These are phyloP conservation scores for Suillus variegatus DNA, from an alignment of 768 basidiomycete genomes.

Conservation along the genomic window DNA sequence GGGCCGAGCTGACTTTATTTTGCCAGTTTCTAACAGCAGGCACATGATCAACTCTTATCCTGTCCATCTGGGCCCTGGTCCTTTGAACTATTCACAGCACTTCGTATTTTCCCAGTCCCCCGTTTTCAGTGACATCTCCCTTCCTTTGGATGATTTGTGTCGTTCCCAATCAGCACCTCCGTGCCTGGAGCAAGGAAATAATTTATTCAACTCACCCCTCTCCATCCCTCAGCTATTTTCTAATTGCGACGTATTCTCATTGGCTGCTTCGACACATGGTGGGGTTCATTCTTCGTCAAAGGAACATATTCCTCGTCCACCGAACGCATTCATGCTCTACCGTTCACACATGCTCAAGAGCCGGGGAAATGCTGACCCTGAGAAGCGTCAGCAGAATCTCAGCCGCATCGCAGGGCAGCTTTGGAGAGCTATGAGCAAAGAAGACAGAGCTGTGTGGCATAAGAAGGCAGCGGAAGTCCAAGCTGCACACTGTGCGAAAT, in stretches of 20 bases:
- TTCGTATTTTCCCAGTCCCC: neutral
- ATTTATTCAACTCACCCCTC: neutral
- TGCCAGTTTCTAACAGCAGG: neutral
- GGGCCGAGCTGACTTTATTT: neutral
- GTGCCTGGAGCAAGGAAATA: neutral
- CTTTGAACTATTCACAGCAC: neutral
- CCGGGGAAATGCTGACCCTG: constrained; percentile 43
- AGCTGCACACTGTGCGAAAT: constrained; percentile 29
- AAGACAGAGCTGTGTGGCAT: constrained; percentile 39
- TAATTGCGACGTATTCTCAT: neutral
- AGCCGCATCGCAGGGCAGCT: constrained; percentile 52
- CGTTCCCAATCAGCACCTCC: constrained; percentile 17
- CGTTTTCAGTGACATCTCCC: constrained; percentile 1
- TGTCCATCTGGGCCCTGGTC: neutral
- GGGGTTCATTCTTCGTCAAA: neutral
- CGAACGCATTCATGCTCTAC: constrained; percentile 62
- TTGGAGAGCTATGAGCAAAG: constrained; percentile 46
- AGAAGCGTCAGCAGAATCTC: constrained; percentile 56
- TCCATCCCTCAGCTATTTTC: constrained; percentile 1
- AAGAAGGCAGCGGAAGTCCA: constrained; percentile 28
- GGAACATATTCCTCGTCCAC: constrained; percentile 45
- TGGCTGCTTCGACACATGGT: neutral
- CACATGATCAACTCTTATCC: neutral
- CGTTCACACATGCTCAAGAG: constrained; percentile 51
- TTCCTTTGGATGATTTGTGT: constrained; percentile 5